Base-by-base conservation (phyloP, 139 green algal species). In the Klebsormidium nitens region DNA sequence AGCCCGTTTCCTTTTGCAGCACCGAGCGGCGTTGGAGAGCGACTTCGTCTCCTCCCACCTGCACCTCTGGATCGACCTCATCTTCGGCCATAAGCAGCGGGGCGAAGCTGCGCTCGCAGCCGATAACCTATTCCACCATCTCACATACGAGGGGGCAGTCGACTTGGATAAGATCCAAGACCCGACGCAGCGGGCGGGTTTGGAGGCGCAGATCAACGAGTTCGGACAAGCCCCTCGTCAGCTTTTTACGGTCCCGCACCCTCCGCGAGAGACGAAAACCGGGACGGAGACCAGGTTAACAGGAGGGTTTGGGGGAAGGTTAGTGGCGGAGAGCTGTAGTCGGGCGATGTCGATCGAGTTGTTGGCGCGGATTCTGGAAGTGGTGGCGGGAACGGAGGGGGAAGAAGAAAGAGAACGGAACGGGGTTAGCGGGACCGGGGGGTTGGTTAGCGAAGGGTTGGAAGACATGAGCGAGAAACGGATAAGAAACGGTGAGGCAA, bases 161-260 rank as follows among this genome's bases (percentile, higher is more conserved):
- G 63, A 84, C 49, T 14, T 86, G 11, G 72, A 82, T 40, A 31
- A 57, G 5, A 35, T 85, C n/a, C 17, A 5, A 23, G 66, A 72
- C 37, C 66, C 66, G 3, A 50, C 73, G 36, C 29, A 79, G 47
- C 64, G 62, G 17, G 34, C n/a, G 36, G 63, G 52, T 23, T 35
- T 74, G 11, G 71, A 79, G 48, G 87, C 88, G 2, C 91, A 96
- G 85, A 91, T 97, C 46, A 88, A 89, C 36, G 91, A 97, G 81
- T 97, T 96, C 79, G 91, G 91, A 3, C 88, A 93, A 69, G 87
- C 81, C 29, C 89, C 92, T 17, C 76, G 69, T 62, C 89, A 96
- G 82, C 78, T 98, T 11, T 97, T 92, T 73, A 36, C 28, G 1
- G 14, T 38, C 5, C 79, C 82, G 2, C 88, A 93, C 68, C 82